Evolutionary conservation across 2,329 filamentous ascomycete species (phyloP).

Genomic region (Beauveria bassiana): DNA sequence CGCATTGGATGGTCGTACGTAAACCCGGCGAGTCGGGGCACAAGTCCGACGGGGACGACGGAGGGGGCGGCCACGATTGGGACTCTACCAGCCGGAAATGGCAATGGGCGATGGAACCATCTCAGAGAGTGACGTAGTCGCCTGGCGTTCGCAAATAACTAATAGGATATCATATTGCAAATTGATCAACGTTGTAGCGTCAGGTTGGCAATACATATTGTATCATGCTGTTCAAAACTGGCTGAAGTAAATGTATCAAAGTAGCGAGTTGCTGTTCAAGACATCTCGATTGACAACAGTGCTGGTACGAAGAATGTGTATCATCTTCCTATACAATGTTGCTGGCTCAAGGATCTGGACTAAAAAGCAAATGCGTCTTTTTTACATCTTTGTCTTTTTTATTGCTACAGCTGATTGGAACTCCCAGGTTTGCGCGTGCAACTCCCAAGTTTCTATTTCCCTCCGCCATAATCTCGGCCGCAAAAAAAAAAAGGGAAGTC

Average conservation of each 20-base stretch:
- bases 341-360: too few relatives aligned
- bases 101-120: slow-evolving; percentile 36
- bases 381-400: not conserved
- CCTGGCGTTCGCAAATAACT: not conserved
- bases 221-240: too few relatives aligned
- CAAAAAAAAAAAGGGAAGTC: not conserved
- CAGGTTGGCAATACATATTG: too few relatives aligned
- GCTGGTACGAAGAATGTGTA: too few relatives aligned
- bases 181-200: too few relatives aligned
- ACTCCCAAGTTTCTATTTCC: not conserved
- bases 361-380: not conserved
- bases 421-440: not conserved
- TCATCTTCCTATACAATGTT: too few relatives aligned
- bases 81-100: slow-evolving; percentile 21
- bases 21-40: slow-evolving; percentile 37
- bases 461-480: not conserved
- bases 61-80: slow-evolving; percentile 17
- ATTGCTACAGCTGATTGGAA: slow-evolving; percentile 4
- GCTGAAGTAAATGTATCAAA: too few relatives aligned
- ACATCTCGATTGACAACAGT: too few relatives aligned
- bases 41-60: slow-evolving; percentile 36
- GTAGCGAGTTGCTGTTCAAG: too few relatives aligned
- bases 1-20: slow-evolving; percentile 24
- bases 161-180: not conserved
- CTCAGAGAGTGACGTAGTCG: slow-evolving; percentile 30